Evolutionary conservation across 495 filamentous ascomycete species (phyloP).

Genomic region (Pyrenula aspistea): DNA sequence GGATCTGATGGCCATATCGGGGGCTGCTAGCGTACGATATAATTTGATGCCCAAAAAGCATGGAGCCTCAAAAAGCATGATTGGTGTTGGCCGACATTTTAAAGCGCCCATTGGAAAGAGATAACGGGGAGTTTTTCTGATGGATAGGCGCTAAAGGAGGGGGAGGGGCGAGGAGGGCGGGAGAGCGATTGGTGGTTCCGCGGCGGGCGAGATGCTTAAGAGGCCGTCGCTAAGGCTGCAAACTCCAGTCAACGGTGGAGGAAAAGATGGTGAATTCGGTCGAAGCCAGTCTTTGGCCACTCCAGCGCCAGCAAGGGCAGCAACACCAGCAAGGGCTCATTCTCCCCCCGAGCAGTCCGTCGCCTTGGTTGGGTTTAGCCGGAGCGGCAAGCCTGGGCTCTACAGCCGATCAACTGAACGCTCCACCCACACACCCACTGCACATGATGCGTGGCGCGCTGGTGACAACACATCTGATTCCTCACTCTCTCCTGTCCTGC

Average conservation of each 20-base stretch:
- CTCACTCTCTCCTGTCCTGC: background rate
- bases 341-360: no score
- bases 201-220: background rate
- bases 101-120: background rate
- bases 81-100: background rate
- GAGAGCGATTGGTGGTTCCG: background rate
- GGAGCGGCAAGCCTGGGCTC: background rate
- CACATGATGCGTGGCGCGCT: background rate
- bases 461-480: background rate
- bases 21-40: background rate
- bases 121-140: background rate
- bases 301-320: no score
- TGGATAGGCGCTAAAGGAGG: background rate
- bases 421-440: background rate
- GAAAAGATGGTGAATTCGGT: no score
- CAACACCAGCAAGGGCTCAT: no score
- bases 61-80: background rate
- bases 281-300: no score
- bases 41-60: background rate
- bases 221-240: background rate
- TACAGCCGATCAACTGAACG: background rate
- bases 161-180: background rate
- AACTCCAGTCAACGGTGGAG: no score
- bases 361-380: background rate
- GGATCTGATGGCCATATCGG: background rate